These are phyloP conservation scores for Ambrosia hybrid DNA, from an alignment of 140 eudicot genomes.

Conservation along the genomic window DNA sequence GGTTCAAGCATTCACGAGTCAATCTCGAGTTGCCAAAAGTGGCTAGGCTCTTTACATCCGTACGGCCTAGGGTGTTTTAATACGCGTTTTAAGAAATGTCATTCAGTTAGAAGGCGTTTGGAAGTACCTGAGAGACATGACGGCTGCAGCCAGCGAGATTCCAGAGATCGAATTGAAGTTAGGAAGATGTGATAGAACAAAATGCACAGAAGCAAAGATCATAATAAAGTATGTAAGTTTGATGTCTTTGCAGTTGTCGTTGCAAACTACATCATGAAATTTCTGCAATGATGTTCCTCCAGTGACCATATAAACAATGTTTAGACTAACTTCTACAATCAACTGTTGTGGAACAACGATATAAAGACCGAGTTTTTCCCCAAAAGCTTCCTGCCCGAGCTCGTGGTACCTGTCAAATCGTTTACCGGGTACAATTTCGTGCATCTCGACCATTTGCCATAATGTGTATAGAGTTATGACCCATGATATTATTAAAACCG, in stretches of 20 bases:
- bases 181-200: slow-evolving; percentile 71
- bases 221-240: slow-evolving; percentile 63
- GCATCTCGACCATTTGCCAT: slow-evolving; percentile 97
- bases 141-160: slow-evolving; percentile 68
- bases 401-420: slow-evolving; percentile 72
- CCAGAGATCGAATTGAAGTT: slow-evolving; percentile 66
- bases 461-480: slow-evolving; percentile 64
- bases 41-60: no score
- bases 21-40: no score
- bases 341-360: slow-evolving; percentile 77
- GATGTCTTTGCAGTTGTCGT: slow-evolving; percentile 36
- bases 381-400: slow-evolving; percentile 74
- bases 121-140: slow-evolving; percentile 64
- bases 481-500: slow-evolving; percentile 64
- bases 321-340: slow-evolving; percentile 58
- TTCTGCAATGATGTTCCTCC: slow-evolving; percentile 60
- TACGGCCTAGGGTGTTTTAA: no score
- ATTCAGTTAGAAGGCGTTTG: not conserved
- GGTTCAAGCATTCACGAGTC: no score
- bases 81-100: no score
- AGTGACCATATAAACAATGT: slow-evolving; percentile 67
- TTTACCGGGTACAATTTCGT: slow-evolving; percentile 70
- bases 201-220: slow-evolving; percentile 76
- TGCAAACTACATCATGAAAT: slow-evolving; percentile 49
- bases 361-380: slow-evolving; percentile 67